A percentile compares a stretch with the other conserved stretches of the same genome.
phyloP scores from a whole-genome alignment of 139 green algal genomes.

The Picochlorum costavermella region DNA sequence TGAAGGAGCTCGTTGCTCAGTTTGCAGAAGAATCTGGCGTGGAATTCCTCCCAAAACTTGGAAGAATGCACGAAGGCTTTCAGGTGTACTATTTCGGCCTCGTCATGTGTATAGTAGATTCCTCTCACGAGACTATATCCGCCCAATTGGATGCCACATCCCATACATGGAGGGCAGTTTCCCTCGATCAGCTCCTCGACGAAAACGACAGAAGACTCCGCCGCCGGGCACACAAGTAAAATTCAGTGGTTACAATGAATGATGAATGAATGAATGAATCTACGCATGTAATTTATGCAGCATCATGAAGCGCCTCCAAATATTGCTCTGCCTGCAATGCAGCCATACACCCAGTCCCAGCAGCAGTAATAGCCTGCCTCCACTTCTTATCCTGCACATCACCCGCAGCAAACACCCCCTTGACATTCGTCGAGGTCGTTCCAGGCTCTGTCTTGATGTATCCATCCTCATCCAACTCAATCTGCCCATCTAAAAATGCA shows the following conservation, averaged over 20 bases:
- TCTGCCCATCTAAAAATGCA: constrained; percentile 53
- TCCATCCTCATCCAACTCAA: constrained; percentile 81
- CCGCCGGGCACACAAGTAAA: neutral
- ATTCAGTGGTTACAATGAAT: no score
- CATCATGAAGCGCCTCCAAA: constrained; percentile 45
- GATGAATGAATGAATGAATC: neutral
- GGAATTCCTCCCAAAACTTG: constrained; percentile 82
- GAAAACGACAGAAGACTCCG: constrained; percentile 16
- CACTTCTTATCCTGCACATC: constrained; percentile 86
- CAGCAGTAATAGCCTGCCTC: constrained; percentile 90
- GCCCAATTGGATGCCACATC: constrained; percentile 49
- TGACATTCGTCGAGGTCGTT: constrained; percentile 55
- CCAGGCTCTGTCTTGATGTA: constrained; percentile 63
- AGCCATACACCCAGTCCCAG: constrained; percentile 89
- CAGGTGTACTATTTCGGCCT: constrained; percentile 89
- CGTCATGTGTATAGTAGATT: constrained; percentile 79
- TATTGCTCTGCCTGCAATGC: constrained; percentile 89
- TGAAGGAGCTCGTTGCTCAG: constrained; percentile 65
- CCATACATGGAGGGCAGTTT: neutral
- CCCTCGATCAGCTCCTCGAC: constrained; percentile 37
- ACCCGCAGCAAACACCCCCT: constrained; percentile 85
- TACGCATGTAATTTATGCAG: constrained; percentile 5
- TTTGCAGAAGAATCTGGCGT: constrained; percentile 79
- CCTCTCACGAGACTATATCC: constrained; percentile 40
- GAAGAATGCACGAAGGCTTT: constrained; percentile 70